Percentiles rank a stretch among this genome's conserved stretches.
Conservation (phyloP, 2,329 filamentous ascomycete genomes). For the Elsinoe ampelina region DNA sequence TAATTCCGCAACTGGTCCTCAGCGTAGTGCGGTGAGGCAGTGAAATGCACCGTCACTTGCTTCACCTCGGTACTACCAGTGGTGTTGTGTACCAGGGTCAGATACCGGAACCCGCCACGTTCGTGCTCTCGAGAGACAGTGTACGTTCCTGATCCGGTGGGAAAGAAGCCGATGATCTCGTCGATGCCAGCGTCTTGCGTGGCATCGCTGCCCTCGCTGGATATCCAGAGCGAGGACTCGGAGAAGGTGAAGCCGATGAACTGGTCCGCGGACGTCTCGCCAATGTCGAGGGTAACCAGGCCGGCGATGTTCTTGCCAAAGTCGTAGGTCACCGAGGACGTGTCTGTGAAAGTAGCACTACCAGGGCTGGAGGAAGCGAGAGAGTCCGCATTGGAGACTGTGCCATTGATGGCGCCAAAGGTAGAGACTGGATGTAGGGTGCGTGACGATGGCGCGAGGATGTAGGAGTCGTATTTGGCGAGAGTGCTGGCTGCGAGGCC, state of each 20-base stretch:
- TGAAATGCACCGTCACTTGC: conserved; percentile 34
- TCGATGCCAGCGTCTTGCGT: conserved; percentile 40
- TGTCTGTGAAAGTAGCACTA: conserved; percentile 28
- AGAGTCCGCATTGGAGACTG: conserved; percentile 28
- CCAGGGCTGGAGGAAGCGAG: conserved; percentile 24
- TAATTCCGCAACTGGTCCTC: conserved; percentile 30
- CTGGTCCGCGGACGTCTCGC: conserved; percentile 27
- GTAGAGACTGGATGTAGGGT: conserved; percentile 29
- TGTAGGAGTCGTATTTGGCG: conserved; percentile 32
- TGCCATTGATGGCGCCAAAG: conserved; percentile 32
- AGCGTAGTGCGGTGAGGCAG: conserved; percentile 35
- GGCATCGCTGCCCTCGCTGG: conserved; percentile 36
- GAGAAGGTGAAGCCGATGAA: conserved; percentile 36
- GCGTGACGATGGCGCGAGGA: conserved; percentile 33
- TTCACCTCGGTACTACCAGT: conserved; percentile 33
- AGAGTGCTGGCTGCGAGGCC: conserved; percentile 13
- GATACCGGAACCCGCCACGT: conserved; percentile 39
- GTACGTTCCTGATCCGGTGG: conserved; percentile 32
- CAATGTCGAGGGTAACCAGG: conserved; percentile 30
- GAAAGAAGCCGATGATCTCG: conserved; percentile 40
- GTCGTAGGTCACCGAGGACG: conserved; percentile 34
- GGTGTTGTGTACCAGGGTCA: conserved; percentile 37
- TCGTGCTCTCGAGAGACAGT: conserved; percentile 34
- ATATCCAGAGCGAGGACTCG: conserved; percentile 42
- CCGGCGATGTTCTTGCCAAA: conserved; percentile 35